These are phyloP conservation scores for Thelephora aurantiotincta DNA, from an alignment of 768 basidiomycete genomes.

Conservation along the genomic window DNA sequence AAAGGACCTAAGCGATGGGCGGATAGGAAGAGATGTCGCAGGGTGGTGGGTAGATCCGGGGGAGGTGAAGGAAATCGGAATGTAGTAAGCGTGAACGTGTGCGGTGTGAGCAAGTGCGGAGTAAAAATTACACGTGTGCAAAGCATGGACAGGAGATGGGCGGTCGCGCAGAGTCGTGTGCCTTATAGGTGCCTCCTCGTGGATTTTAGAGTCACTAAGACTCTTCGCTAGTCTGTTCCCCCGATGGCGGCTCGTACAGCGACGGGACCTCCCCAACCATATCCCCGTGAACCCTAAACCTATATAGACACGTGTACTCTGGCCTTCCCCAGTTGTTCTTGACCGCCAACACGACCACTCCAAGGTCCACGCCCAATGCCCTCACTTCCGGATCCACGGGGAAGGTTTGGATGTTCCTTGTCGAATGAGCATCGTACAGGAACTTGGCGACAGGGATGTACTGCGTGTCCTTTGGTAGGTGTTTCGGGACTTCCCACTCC, in stretches of 20 bases:
- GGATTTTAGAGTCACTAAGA: no score
- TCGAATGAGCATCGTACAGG: slow-evolving; percentile 29
- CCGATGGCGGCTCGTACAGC: slow-evolving; percentile 12
- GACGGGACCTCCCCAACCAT: slow-evolving; percentile 27
- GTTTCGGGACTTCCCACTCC: slow-evolving; percentile 13
- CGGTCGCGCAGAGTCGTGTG: no score
- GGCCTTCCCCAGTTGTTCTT: slow-evolving; percentile 79
- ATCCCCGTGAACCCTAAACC: slow-evolving; percentile 67
- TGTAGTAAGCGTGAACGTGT: no score
- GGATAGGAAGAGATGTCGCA: no score
- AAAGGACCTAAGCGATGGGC: no score
- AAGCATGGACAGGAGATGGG: no score
- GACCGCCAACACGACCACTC: slow-evolving; percentile 68
- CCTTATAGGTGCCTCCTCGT: no score
- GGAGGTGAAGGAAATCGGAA: no score
- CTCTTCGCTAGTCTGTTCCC: no score
- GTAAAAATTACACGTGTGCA: no score
- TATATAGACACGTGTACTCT: slow-evolving; percentile 82
- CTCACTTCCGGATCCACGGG: slow-evolving; percentile 37
- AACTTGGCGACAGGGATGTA: slow-evolving; percentile 31
- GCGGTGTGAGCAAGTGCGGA: no score
- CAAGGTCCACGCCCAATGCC: slow-evolving; percentile 68
- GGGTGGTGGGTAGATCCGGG: no score
- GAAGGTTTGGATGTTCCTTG: slow-evolving; percentile 35
- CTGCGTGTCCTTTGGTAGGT: slow-evolving; percentile 14